Percentiles rank a stretch among this genome's conserved stretches.
Conservation (phyloP, 2,329 filamentous ascomycete genomes). For the Didymella exigua region DNA sequence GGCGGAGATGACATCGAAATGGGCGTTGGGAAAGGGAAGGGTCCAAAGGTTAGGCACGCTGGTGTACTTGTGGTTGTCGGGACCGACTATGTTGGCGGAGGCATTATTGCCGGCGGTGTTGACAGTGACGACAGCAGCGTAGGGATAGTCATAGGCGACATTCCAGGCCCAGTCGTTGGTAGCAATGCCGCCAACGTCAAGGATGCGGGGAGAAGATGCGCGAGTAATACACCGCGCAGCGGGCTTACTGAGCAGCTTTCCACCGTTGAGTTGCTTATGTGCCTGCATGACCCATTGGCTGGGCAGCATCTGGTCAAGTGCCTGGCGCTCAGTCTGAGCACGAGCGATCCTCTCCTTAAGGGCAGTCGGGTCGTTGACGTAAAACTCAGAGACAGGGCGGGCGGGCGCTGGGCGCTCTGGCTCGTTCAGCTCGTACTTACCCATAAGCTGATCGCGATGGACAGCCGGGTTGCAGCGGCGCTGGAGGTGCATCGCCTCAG, state of each 20-base stretch:
- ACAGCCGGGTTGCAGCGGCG: constrained; percentile 73
- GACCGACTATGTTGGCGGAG: constrained; percentile 67
- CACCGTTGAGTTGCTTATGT: constrained; percentile 64
- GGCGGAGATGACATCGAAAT: constrained; percentile 91
- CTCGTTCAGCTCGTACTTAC: constrained; percentile 77
- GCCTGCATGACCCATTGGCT: constrained; percentile 68
- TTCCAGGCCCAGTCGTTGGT: constrained; percentile 97
- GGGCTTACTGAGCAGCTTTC: constrained; percentile 62
- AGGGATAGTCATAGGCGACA: constrained; percentile 82
- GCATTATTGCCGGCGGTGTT: constrained; percentile 60
- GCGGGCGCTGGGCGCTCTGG: constrained; percentile 51
- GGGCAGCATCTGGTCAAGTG: constrained; percentile 70
- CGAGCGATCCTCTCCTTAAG: constrained; percentile 61
- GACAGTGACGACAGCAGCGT: constrained; percentile 86
- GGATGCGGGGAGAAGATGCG: constrained; percentile 70
- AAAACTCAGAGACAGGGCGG: constrained; percentile 54
- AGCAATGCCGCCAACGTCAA: constrained; percentile 85
- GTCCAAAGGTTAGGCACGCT: constrained; percentile 76
- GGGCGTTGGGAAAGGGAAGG: constrained; percentile 81
- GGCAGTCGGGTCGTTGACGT: constrained; percentile 62
- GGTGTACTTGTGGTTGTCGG: constrained; percentile 84
- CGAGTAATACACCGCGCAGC: constrained; percentile 53
- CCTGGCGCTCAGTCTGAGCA: constrained; percentile 78
- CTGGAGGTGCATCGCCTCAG: constrained; percentile 84
- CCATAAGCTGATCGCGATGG: constrained; percentile 81